Percentiles rank a stretch among this genome's conserved stretches.
These are phyloP conservation scores for Ophiostoma angusticollis DNA, from an alignment of 2,329 filamentous ascomycete genomes.

Conservation along the genomic window DNA sequence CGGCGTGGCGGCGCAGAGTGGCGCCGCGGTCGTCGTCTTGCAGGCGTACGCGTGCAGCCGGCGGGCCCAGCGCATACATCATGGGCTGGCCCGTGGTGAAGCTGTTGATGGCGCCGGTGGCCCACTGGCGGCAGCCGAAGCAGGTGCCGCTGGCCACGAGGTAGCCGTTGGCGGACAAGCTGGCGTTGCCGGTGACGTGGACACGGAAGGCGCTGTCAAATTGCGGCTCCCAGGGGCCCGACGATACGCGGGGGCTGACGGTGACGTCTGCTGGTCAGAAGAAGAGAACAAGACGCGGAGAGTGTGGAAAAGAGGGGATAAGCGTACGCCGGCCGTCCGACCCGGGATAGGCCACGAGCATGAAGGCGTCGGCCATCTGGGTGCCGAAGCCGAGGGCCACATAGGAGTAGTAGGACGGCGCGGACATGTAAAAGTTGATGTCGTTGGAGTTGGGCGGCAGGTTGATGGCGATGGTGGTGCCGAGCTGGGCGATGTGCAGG, in stretches of 20 bases:
- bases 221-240: constrained; percentile 15
- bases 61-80: constrained; percentile 17
- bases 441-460: constrained; percentile 15
- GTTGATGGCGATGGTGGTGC: constrained; percentile 17
- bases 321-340: constrained; percentile 11
- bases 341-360: constrained; percentile 17
- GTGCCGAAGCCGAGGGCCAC: constrained; percentile 17
- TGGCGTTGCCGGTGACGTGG: constrained; percentile 11
- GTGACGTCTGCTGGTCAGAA: too few species aligned
- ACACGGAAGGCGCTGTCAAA: constrained; percentile 9
- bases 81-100: constrained; percentile 10
- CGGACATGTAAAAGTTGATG: constrained; percentile 17
- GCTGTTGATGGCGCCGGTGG: constrained; percentile 3
- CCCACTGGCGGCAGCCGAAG: constrained; percentile 13
- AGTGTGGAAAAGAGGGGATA: too few species aligned
- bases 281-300: too few species aligned
- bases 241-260: constrained; percentile 14
- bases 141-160: constrained; percentile 17
- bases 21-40: constrained; percentile 13
- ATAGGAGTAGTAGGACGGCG: constrained; percentile 17
- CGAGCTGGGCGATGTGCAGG: constrained; percentile 14
- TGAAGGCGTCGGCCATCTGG: constrained; percentile 15
- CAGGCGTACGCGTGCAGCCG: constrained; percentile 1
- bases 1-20: constrained; percentile 15
- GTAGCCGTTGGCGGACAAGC: constrained; percentile 9